A percentile compares a stretch with the other conserved stretches of the same genome.
Evolutionary conservation across 306 rosid species (phyloP).

Genomic region (Aeschynomene evenia): DNA sequence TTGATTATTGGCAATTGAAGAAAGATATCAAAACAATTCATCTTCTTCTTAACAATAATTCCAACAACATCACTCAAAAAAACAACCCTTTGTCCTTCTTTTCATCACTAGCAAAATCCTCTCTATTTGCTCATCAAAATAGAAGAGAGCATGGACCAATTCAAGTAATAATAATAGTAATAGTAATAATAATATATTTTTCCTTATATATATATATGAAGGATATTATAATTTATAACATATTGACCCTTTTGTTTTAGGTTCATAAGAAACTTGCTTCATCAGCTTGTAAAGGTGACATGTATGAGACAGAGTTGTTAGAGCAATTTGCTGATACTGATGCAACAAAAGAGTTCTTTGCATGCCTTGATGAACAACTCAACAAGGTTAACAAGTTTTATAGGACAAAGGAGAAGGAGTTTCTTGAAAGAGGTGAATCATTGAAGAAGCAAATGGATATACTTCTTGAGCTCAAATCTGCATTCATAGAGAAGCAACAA

Average conservation of each 20-base stretch:
- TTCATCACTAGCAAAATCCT: slow-evolving; percentile 55
- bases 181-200: no score
- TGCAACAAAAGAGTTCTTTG: slow-evolving; percentile 82
- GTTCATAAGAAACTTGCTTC: slow-evolving; percentile 85
- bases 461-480: slow-evolving; percentile 63
- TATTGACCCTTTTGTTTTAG: slow-evolving; percentile 44
- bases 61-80: background rate
- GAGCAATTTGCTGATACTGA: slow-evolving; percentile 80
- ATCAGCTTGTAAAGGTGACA: slow-evolving; percentile 69
- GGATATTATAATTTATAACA: no score
- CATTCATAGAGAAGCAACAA: slow-evolving; percentile 48
- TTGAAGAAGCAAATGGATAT: slow-evolving; percentile 82
- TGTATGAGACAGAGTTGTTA: slow-evolving; percentile 88
- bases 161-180: no score
- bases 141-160: slow-evolving; percentile 80
- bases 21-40: slow-evolving; percentile 75
- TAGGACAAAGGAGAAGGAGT: slow-evolving; percentile 75
- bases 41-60: slow-evolving; percentile 38
- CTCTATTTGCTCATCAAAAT: slow-evolving; percentile 60
- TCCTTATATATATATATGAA: no score
- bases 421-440: slow-evolving; percentile 83
- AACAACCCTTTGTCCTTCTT: slow-evolving; percentile 44
- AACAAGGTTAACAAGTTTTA: slow-evolving; percentile 86
- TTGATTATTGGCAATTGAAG: slow-evolving; percentile 87
- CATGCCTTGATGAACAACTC: slow-evolving; percentile 80